Evolutionary conservation across 352 stramenopile genomes (phyloP).

Genomic region (Phytophthora syringae): DNA sequence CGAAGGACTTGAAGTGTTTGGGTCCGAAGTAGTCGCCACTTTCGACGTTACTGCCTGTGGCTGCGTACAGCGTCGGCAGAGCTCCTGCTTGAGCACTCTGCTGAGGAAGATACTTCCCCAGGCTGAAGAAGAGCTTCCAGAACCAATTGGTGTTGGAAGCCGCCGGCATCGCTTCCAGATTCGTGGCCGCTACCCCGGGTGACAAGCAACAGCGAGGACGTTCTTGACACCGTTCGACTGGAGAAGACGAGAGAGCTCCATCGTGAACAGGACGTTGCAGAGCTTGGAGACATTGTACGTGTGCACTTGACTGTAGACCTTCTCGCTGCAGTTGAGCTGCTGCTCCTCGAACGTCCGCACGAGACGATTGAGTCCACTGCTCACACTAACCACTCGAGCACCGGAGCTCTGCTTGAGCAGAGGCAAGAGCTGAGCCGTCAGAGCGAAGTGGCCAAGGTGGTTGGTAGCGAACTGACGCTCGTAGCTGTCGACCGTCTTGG

Average conservation of each 20-base stretch:
- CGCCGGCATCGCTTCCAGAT: background rate
- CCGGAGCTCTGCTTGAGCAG: conserved; percentile 34
- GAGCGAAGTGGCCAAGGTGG: conserved; percentile 63
- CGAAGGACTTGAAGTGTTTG: conserved; percentile 42
- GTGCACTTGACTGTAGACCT: background rate
- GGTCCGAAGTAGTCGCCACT: conserved; percentile 36
- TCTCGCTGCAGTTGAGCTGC: conserved; percentile 2
- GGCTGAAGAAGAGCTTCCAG: background rate
- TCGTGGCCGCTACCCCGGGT: background rate
- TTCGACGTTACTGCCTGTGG: conserved; percentile 28
- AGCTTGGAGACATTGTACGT: background rate
- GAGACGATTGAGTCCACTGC: conserved; percentile 49
- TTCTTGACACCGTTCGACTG: background rate
- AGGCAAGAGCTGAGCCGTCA: conserved; percentile 55
- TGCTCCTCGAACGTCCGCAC: conserved; percentile 18
- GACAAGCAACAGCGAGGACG: conserved; percentile 10
- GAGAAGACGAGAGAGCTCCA: conserved; percentile 8
- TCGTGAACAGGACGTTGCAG: conserved; percentile 34
- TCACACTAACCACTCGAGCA: conserved; percentile 53
- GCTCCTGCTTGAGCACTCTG: background rate
- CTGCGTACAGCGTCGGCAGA: conserved; percentile 33
- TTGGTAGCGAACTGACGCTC: conserved; percentile 77
- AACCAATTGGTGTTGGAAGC: background rate
- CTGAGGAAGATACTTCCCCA: background rate
- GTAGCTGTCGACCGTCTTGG: conserved; percentile 43